These are phyloP conservation scores for Debaryomyces psychrophilus DNA, from an alignment of 1,139 yeast species.

Conservation along the genomic window DNA sequence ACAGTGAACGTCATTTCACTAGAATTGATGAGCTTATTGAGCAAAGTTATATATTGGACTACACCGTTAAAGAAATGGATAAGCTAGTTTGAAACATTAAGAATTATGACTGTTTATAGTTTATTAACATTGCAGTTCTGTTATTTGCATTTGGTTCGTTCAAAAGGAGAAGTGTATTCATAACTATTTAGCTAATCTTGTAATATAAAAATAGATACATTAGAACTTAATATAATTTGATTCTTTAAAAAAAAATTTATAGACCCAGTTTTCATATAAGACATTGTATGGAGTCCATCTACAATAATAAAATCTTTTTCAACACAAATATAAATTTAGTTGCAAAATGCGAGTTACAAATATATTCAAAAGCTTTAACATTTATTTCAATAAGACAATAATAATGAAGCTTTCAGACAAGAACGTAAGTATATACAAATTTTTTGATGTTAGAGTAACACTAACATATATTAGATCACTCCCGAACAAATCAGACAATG, in stretches of 20 bases:
- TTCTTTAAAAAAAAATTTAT: too few species aligned
- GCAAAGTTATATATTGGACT: conserved; percentile 83
- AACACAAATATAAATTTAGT: neutral
- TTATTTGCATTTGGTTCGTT: neutral
- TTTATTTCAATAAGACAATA: neutral
- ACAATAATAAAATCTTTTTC: neutral
- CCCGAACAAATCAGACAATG: conserved; percentile 24
- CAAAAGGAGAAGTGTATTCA: neutral
- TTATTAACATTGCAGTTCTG: neutral
- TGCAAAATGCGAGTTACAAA: conserved; percentile 1
- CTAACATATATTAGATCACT: conserved; percentile 15
- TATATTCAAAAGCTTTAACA: neutral
- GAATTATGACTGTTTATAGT: too few species aligned
- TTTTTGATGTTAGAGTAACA: neutral
- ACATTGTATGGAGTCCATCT: neutral
- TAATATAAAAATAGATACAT: neutral
- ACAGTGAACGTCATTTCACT: conserved; percentile 80
- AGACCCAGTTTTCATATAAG: too few species aligned
- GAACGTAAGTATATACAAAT: neutral
- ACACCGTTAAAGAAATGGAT: conserved; percentile 79
- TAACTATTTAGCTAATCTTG: neutral
- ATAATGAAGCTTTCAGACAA: neutral
- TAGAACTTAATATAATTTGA: too few species aligned
- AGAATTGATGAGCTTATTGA: conserved; percentile 81
- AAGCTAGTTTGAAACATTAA: conserved; percentile 25